phyloP scores from a whole-genome alignment of 768 basidiomycete genomes.

The Boletus coccyginus region DNA sequence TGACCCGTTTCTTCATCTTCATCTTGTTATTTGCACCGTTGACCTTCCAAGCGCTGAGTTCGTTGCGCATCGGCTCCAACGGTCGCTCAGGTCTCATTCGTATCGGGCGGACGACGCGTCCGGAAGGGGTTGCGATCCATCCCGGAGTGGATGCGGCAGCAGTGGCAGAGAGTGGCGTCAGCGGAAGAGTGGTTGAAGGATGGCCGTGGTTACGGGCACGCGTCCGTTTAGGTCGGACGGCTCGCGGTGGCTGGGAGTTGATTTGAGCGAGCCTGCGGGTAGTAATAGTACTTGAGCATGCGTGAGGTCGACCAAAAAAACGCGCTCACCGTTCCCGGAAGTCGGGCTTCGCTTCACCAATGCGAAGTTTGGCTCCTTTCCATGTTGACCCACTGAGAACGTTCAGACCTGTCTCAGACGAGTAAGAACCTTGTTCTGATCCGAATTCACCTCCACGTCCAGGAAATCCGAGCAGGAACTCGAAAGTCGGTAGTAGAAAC shows the following conservation, averaged over 20 bases:
- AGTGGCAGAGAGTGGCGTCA: slow-evolving; percentile 57
- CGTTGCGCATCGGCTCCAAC: slow-evolving; percentile 32
- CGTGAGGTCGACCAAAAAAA: not conserved
- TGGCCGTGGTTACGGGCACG: slow-evolving; percentile 36
- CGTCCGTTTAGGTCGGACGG: slow-evolving; percentile 39
- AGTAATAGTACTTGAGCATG: not conserved
- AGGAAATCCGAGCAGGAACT: not conserved
- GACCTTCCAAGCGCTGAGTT: slow-evolving; percentile 2
- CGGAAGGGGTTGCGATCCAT: slow-evolving; percentile 70
- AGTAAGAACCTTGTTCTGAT: not conserved
- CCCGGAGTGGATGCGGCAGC: slow-evolving; percentile 54
- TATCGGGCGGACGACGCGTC: slow-evolving; percentile 62
- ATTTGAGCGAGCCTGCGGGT: slow-evolving; percentile 9
- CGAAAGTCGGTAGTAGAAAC: not conserved
- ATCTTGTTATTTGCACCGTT: slow-evolving; percentile 28
- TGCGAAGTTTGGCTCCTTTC: slow-evolving; percentile 83
- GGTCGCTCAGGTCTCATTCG: slow-evolving; percentile 70
- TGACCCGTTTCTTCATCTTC: slow-evolving; percentile 45
- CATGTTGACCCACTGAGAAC: slow-evolving; percentile 77
- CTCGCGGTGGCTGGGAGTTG: too few relatives aligned
- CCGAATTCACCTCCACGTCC: not conserved
- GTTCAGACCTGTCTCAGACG: slow-evolving; percentile 56
- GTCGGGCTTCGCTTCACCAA: slow-evolving; percentile 82
- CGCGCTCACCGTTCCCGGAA: slow-evolving; percentile 54
- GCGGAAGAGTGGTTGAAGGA: slow-evolving; percentile 61